phyloP scores from a whole-genome alignment of 1,284 basidiomycete genomes.

The Pseudozyma pruni region DNA sequence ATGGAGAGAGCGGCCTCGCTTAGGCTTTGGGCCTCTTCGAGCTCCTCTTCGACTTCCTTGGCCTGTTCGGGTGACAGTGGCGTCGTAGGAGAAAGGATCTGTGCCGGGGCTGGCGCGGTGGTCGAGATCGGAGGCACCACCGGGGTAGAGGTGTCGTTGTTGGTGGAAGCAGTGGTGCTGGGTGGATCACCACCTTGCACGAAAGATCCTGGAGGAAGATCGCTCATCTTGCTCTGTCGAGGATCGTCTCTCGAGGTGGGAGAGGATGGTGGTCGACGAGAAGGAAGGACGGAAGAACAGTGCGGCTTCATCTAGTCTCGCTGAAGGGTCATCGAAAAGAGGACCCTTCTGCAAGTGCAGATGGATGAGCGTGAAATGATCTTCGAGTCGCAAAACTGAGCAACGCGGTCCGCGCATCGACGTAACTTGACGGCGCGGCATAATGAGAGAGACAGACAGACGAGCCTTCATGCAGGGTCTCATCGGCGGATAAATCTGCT shows the following conservation, averaged over 20 bases:
- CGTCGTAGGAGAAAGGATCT: not conserved
- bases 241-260: not conserved
- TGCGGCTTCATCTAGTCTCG: not conserved
- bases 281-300: not conserved
- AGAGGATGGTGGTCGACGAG: not conserved
- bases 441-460: no score
- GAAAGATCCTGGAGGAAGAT: slow-evolving; percentile 25
- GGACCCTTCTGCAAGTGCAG: no score
- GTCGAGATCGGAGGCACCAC: not conserved
- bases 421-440: not conserved
- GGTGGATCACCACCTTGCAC: slow-evolving; percentile 4
- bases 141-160: not conserved
- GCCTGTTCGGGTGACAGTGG: slow-evolving; percentile 11
- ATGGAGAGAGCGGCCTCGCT: slow-evolving; percentile 53
- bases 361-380: not conserved
- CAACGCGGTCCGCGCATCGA: no score
- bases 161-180: not conserved
- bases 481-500: no score
- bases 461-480: no score
- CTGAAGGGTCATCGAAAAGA: no score
- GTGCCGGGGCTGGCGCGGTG: not conserved
- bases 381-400: not conserved
- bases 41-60: slow-evolving; percentile 30
- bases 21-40: slow-evolving; percentile 35
- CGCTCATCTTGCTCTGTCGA: slow-evolving; percentile 22